These are phyloP conservation scores for Umbelopsis sp. DNA, from an alignment of 192 early-diverging fungal species.

Conservation along the genomic window DNA sequence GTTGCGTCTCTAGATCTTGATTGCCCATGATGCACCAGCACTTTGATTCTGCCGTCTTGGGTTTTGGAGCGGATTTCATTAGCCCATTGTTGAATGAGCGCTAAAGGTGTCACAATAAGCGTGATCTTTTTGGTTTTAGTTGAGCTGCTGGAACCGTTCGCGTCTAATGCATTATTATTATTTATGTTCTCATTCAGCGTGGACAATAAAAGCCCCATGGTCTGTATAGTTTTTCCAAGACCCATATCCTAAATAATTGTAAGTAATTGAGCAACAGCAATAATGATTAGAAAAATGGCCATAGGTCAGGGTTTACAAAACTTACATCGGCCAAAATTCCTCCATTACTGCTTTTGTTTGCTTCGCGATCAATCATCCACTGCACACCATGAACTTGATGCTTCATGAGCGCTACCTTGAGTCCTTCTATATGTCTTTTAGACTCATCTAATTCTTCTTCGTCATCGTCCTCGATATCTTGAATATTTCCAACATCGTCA, in stretches of 20 bases:
- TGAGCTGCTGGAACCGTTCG: neutral
- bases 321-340: constrained; percentile 46
- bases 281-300: constrained; percentile 30
- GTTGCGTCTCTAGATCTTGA: constrained; percentile 30
- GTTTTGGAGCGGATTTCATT: constrained; percentile 42
- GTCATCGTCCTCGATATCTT: constrained; percentile 20
- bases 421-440: constrained; percentile 24
- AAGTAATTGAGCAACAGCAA: neutral
- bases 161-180: neutral
- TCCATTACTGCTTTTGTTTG: constrained; percentile 29
- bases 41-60: constrained; percentile 22
- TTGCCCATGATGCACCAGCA: constrained; percentile 42
- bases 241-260: constrained; percentile 35
- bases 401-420: constrained; percentile 27
- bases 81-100: constrained; percentile 46
- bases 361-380: constrained; percentile 45
- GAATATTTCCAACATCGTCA: neutral
- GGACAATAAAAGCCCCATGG: constrained; percentile 30
- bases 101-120: constrained; percentile 42
- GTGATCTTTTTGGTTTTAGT: constrained; percentile 22
- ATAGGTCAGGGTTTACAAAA: neutral
- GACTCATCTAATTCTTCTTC: constrained; percentile 19
- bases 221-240: constrained; percentile 46
- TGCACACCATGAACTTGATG: constrained; percentile 36
- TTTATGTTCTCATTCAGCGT: constrained; percentile 18